These are phyloP conservation scores for Cutaneotrichosporon cyanovorans DNA, from an alignment of 1,284 basidiomycete species.

Conservation along the genomic window DNA sequence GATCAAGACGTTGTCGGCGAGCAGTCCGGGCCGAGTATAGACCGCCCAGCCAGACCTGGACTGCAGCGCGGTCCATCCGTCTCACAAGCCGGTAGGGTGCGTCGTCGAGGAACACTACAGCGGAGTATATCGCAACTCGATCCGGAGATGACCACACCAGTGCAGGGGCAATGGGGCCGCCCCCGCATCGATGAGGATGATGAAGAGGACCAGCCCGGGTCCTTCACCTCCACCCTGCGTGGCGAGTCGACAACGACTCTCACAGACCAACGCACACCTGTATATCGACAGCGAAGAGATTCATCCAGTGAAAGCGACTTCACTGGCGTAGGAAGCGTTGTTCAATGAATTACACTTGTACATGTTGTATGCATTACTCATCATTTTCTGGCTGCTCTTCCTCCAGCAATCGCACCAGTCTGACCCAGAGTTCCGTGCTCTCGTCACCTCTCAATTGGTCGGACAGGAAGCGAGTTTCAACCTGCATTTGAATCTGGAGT, in stretches of 20 bases:
- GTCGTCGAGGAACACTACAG: constrained; percentile 24
- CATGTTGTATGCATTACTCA: constrained; percentile 26
- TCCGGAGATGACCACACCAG: constrained; percentile 3
- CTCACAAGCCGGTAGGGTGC: constrained; percentile 24
- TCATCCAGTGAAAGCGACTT: constrained; percentile 17
- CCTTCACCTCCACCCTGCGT: constrained; percentile 9
- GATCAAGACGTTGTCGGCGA: background rate
- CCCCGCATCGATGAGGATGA: constrained; percentile 30
- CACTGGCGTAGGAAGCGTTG: constrained; percentile 4
- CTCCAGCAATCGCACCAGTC: constrained; percentile 82
- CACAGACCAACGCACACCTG: constrained; percentile 14
- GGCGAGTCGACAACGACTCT: constrained; percentile 19
- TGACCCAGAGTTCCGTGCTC: constrained; percentile 85
- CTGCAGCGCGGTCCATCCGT: constrained; percentile 25
- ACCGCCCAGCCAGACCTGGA: constrained; percentile 4
- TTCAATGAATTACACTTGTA: background rate
- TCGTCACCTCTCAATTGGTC: constrained; percentile 91
- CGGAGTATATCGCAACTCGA: constrained; percentile 9
- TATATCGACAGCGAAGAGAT: constrained; percentile 1
- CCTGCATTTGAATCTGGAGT: constrained; percentile 87
- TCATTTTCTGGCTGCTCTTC: constrained; percentile 61
- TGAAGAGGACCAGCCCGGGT: constrained; percentile 15
- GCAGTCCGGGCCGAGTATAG: background rate
- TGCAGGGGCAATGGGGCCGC: constrained; percentile 11
- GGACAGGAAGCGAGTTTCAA: constrained; percentile 79